Base-by-base conservation (phyloP, 169 alveolate genomes). In the Plasmodium gaboni region DNA sequence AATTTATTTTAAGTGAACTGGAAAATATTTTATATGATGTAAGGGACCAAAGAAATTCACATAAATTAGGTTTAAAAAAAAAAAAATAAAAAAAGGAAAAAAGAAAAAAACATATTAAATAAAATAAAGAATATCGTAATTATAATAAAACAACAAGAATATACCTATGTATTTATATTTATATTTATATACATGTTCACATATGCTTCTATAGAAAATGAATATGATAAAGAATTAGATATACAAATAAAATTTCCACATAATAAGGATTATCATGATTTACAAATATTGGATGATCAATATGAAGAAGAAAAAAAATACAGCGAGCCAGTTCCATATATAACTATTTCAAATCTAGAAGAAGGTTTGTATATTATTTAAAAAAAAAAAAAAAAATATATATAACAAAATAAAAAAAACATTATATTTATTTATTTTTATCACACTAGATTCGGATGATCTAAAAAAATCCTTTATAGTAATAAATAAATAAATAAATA, bases 301-400 rank as follows among this genome's bases (percentile, higher is more conserved):
- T 55, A 61, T 15, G 89, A 57, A 50, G 65, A 76, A 63, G 89
- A 76, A 76, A 76, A 64, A 15, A 64, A 10, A 17, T 76, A 46
- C 12, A 55, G 61, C 26, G 74, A 76, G 22, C 89, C 89, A 46
- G 89, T 76, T 48, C 89, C 89, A 9, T 76, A 76, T n/a, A 76
- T 76, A 53, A 76, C 61, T 44, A 76, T 76, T 26, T 26, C 55
- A 42, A 76, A 67, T 32, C 17, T 76, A 51, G 76, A 76, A 24
- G 60, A 63, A 63, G 89, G 89, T 76, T 76, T 19, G 15, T 63
- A 42, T 61, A 42, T 19, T 61, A 10, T 53, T 13, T 59, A 48
- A 38, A 38, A 38, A 38, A 38, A 38, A 38, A 38, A 38, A 0
- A 6, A 38, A 38, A 38, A 5, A 38, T 0, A 38, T 38, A 38